These are phyloP conservation scores for Lasiodiplodia theobromae DNA, from an alignment of 2,329 filamentous ascomycete species.

Conservation along the genomic window DNA sequence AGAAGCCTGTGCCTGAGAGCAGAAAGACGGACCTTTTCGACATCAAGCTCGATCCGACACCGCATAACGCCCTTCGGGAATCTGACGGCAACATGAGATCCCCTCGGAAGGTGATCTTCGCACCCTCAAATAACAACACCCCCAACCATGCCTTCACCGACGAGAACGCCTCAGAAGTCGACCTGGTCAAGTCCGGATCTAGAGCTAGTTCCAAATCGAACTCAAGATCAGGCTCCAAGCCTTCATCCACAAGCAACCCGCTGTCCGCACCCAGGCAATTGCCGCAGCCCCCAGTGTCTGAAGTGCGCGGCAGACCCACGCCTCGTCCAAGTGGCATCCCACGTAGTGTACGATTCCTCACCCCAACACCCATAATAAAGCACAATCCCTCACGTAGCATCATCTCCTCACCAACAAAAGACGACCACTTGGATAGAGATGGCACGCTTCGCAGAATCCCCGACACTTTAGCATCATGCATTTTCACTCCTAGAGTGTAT, in stretches of 20 bases:
- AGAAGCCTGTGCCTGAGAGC: constrained; percentile 32
- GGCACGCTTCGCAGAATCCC: background rate
- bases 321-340: constrained; percentile 23
- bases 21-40: constrained; percentile 42
- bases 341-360: constrained; percentile 25
- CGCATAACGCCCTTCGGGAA: constrained; percentile 43
- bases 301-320: constrained; percentile 1
- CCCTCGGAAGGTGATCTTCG: constrained; percentile 49
- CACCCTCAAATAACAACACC: constrained; percentile 34
- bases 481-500: background rate
- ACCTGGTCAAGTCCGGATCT: constrained; percentile 35
- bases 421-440: background rate
- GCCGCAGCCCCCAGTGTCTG: constrained; percentile 6
- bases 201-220: background rate
- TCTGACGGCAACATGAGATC: constrained; percentile 45
- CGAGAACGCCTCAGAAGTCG: constrained; percentile 44
- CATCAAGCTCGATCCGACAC: constrained; percentile 41
- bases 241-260: constrained; percentile 33
- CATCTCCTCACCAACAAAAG: background rate
- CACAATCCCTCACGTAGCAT: background rate
- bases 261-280: constrained; percentile 1
- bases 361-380: background rate
- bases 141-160: constrained; percentile 44
- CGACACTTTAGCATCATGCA: background rate
- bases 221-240: constrained; percentile 33